These are phyloP conservation scores for Eutypa lata DNA, from an alignment of 2,329 filamentous ascomycete genomes.

Conservation along the genomic window DNA sequence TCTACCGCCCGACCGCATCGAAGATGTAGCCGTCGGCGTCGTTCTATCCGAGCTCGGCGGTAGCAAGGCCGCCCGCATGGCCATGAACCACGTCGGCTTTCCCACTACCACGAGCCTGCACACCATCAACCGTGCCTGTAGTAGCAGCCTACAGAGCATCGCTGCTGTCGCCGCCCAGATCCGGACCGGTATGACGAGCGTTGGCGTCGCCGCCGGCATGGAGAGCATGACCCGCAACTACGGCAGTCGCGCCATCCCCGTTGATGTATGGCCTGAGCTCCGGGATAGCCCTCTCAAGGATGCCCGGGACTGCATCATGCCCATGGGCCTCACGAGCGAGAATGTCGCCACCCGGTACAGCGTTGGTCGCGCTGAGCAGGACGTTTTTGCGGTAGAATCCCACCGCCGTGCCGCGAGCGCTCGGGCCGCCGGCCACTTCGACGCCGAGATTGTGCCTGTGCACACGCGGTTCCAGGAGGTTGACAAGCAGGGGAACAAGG, in stretches of 20 bases:
- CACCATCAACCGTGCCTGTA: slow-evolving; percentile 87
- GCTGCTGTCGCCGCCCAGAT: slow-evolving; percentile 73
- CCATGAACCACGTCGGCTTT: slow-evolving; percentile 79
- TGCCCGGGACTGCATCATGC: slow-evolving; percentile 84
- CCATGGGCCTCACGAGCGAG: slow-evolving; percentile 87
- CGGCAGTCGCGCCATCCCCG: slow-evolving; percentile 78
- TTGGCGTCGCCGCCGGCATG: slow-evolving; percentile 84
- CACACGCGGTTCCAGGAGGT: slow-evolving; percentile 65
- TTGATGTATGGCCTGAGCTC: slow-evolving; percentile 73
- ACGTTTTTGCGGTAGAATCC: slow-evolving; percentile 73
- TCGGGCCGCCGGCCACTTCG: slow-evolving; percentile 66
- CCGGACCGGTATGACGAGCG: slow-evolving; percentile 66
- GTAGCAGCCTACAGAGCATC: slow-evolving; percentile 73
- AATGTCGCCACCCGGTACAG: slow-evolving; percentile 80
- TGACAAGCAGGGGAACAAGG: slow-evolving; percentile 56
- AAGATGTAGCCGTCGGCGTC: slow-evolving; percentile 84
- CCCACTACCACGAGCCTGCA: slow-evolving; percentile 71
- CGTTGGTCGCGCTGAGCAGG: slow-evolving; percentile 73
- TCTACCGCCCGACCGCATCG: slow-evolving; percentile 64
- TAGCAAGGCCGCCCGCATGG: slow-evolving; percentile 87
- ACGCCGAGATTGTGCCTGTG: slow-evolving; percentile 77
- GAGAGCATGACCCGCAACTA: slow-evolving; percentile 97
- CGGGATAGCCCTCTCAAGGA: slow-evolving; percentile 62
- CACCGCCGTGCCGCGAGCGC: slow-evolving; percentile 73
- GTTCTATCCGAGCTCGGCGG: slow-evolving; percentile 90